Base-by-base conservation (phyloP, 2,329 filamentous ascomycete species). In the Xylariales sp. region DNA sequence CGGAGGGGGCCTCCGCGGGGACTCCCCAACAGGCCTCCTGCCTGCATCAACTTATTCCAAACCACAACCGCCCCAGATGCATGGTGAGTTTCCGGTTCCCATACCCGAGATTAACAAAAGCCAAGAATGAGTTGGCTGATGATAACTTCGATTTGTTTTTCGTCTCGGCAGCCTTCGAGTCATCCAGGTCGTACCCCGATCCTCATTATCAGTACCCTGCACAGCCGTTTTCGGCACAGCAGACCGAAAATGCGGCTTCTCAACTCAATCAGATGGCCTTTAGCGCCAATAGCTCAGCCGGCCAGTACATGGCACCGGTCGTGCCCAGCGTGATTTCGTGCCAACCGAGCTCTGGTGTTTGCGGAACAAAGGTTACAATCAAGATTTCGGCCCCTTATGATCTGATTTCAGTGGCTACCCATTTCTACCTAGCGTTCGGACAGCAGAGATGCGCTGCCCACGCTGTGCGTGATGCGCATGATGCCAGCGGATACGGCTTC, bases 21-120 rank as follows among this genome's bases (percentile, higher is more conserved):
- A 71, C 65, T 78, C 68, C 66, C 70, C 73, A 59, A 70, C 60
- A 60, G 62, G 67, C 60, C 62, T 81, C 55, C 68, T 86, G 66
- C 81, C 84, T 65, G 90, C 90, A 85, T 84, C 86, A 63, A 83
- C 83, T 66, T 90, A 88, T 73, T 72, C 75, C 57, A 95, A 94
- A 67, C 66, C 79, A 42, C 80, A 85, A 62, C 73, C 81, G 65
- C 74, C 83, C 62, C 84, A 83, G 62, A 77, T 90, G 69, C 85
- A 91, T 66, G 85, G 89, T 94, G 71, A 69, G 88, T 82, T 42
- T 18, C 43, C 37, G 36, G 23, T 29, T 16, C 21, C 20, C 25
- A 24, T 16, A 23, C 14, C 29, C 19, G 19, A 10, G 10, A 5
- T 33, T 14, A 12, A 19, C n/a, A 10, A 12, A 33, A 18, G 19